Percentiles rank a stretch among this genome's conserved stretches.
Evolutionary conservation across 2,329 filamentous ascomycete genomes (phyloP).

Genomic region (Zymoseptoria brevis): DNA sequence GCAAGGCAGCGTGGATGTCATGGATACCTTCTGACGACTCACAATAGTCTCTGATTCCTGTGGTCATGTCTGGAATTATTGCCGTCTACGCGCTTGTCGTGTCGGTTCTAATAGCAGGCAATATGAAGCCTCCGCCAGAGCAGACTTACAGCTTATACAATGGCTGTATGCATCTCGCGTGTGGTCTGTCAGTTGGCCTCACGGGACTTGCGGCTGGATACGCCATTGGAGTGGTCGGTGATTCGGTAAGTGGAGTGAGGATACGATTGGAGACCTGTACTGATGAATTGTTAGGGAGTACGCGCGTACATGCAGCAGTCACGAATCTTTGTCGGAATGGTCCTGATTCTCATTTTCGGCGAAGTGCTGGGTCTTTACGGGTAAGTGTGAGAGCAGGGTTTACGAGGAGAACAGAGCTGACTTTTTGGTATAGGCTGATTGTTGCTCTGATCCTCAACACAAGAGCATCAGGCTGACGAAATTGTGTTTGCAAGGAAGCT

Average conservation of each 20-base stretch:
- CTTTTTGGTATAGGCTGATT: slow-evolving; percentile 57
- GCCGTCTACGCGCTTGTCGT: slow-evolving; percentile 97
- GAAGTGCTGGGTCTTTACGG: slow-evolving; percentile 96
- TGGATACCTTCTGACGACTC: slow-evolving; percentile 18
- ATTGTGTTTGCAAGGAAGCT: background rate
- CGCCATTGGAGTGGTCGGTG: slow-evolving; percentile 90
- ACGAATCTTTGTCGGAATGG: slow-evolving; percentile 96
- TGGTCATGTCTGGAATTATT: slow-evolving; percentile 98
- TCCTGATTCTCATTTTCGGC: slow-evolving; percentile 95
- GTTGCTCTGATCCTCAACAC: slow-evolving; percentile 91
- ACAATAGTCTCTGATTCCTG: slow-evolving; percentile 67
- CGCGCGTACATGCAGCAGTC: slow-evolving; percentile 95
- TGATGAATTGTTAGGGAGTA: slow-evolving; percentile 51
- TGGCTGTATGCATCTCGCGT: slow-evolving; percentile 88
- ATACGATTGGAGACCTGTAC: background rate
- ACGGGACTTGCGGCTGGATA: slow-evolving; percentile 92
- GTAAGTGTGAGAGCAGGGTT: slow-evolving; percentile 46
- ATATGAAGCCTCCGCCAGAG: slow-evolving; percentile 64
- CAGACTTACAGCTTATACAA: slow-evolving; percentile 77
- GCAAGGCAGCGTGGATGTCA: slow-evolving; percentile 5
- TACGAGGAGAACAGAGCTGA: slow-evolving; percentile 1
- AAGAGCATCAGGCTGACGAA: slow-evolving; percentile 12
- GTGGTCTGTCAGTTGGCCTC: slow-evolving; percentile 82
- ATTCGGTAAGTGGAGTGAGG: slow-evolving; percentile 53
- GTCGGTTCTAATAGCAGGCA: slow-evolving; percentile 87